Base-by-base conservation (phyloP, 2,329 filamentous ascomycete genomes). In the Paraconiothyrium sp. region DNA sequence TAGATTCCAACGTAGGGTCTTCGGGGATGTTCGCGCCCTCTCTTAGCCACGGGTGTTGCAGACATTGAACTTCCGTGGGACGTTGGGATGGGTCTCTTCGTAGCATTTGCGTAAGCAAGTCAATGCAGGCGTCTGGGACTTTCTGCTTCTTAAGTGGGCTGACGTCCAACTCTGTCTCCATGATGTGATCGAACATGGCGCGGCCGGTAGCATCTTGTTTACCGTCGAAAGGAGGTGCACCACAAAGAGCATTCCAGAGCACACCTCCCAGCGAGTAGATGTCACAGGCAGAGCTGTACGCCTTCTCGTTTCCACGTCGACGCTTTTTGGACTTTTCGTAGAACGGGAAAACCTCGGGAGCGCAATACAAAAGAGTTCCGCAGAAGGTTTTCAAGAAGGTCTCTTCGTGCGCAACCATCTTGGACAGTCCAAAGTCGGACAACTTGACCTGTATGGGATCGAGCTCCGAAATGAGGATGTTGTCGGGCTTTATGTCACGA, bases 401-500 rank as follows among this genome's bases (percentile, higher is more conserved):
- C 71, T 97, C 91, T 64, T 93, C 89, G 67, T 92, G 92, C 64
- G 93, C 91, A 49, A 97, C 90, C 77, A 96, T 94, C 76, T 99
- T 99, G 2, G 95, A 98, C 4, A 99, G 82, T 57, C 95, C 95
- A 81, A 99, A 99, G 76, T 99, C 95, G 0, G 95, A 97, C 14
- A 99, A 84, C 79, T 99, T 98, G 70, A 98, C 90, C 14, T 87
- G 84, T 52, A 97, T 87, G 0, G 94, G 93, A 6, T 90, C 83
- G 10, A 88, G 76, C 0, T 88, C 90, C 11, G 89, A 84, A 67
- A 98, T 92, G 44, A 99, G 84, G 63, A 99, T 97, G 73, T 99
- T 99, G 82, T 99, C 95, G 0, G 95, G 95, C 76, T 99, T 99
- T 74, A 99, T 93, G 78, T 99, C 95, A n/a, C 95, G 91, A 79